These are phyloP conservation scores for Penicillium sp. DNA, from an alignment of 2,329 filamentous ascomycete genomes.

Conservation along the genomic window DNA sequence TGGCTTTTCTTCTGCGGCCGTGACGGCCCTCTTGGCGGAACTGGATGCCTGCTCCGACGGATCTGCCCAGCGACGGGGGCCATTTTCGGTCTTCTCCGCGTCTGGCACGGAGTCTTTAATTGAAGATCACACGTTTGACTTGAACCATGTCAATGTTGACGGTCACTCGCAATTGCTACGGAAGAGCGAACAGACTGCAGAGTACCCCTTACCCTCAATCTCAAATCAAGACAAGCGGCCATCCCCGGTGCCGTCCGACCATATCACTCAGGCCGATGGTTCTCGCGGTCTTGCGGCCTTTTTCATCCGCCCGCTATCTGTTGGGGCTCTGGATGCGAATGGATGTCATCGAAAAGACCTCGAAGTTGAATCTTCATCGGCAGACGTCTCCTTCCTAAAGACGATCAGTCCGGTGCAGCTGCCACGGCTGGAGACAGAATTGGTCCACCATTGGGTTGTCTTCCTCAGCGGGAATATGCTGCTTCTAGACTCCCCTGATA, in stretches of 20 bases:
- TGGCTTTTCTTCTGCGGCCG: slow-evolving; percentile 16
- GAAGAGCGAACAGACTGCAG: background rate
- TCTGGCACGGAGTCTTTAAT: background rate
- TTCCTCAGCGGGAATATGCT: slow-evolving; percentile 31
- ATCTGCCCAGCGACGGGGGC: slow-evolving; percentile 17
- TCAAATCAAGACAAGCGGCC: background rate
- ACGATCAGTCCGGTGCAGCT: slow-evolving; percentile 11
- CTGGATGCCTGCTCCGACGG: slow-evolving; percentile 17
- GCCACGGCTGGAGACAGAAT: slow-evolving; percentile 18
- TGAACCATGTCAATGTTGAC: background rate
- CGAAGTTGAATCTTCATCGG: background rate
- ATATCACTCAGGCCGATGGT: background rate
- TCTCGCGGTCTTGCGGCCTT: background rate
- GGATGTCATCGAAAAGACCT: background rate
- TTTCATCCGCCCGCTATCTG: background rate
- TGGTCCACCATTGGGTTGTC: slow-evolving; percentile 31
- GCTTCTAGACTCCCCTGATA: slow-evolving; percentile 28
- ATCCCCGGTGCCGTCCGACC: background rate
- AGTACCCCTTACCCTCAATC: background rate
- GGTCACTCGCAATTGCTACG: background rate
- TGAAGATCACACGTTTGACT: background rate
- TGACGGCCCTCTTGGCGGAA: slow-evolving; percentile 18
- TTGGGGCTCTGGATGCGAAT: background rate
- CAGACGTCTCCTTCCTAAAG: background rate
- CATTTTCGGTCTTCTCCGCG: slow-evolving; percentile 24